These are phyloP conservation scores for Fagopyrum homotropicum DNA, from an alignment of 148 eudicot species.

Conservation along the genomic window DNA sequence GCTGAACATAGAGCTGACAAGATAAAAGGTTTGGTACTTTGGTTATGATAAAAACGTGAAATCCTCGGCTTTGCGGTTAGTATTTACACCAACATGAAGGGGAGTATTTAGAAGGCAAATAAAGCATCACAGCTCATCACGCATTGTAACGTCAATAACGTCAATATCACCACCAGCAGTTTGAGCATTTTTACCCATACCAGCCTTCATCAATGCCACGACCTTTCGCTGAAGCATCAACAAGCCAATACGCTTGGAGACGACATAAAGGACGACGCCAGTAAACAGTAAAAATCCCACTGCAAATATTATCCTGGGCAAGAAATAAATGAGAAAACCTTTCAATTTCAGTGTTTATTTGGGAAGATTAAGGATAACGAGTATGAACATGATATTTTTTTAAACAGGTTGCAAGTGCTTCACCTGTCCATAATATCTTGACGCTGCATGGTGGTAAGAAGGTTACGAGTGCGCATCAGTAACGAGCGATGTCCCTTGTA, in stretches of 20 bases:
- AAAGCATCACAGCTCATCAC: slow-evolving; percentile 44
- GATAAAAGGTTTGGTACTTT: no score
- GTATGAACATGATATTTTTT: neutral
- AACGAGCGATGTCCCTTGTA: slow-evolving; percentile 86
- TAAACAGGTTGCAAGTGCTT: neutral
- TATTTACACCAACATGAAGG: neutral
- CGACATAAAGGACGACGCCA: slow-evolving; percentile 75
- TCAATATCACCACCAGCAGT: slow-evolving; percentile 25
- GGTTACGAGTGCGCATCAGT: slow-evolving; percentile 71
- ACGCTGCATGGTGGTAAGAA: slow-evolving; percentile 91
- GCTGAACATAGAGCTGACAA: neutral
- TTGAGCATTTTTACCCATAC: slow-evolving; percentile 46
- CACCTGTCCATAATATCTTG: slow-evolving; percentile 88
- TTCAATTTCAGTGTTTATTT: neutral
- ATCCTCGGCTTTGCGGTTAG: neutral
- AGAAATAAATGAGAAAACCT: neutral
- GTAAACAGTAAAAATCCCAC: slow-evolving; percentile 61
- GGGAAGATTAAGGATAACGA: no score
- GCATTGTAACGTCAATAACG: slow-evolving; percentile 26
- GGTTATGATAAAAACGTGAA: neutral
- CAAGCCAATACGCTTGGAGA: slow-evolving; percentile 88
- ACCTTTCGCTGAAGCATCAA: slow-evolving; percentile 66
- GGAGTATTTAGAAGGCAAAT: neutral
- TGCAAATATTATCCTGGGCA: slow-evolving; percentile 49
- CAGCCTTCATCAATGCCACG: slow-evolving; percentile 57